Conservation (phyloP, 148 eudicot species). For the Persicaria tinctoria region DNA sequence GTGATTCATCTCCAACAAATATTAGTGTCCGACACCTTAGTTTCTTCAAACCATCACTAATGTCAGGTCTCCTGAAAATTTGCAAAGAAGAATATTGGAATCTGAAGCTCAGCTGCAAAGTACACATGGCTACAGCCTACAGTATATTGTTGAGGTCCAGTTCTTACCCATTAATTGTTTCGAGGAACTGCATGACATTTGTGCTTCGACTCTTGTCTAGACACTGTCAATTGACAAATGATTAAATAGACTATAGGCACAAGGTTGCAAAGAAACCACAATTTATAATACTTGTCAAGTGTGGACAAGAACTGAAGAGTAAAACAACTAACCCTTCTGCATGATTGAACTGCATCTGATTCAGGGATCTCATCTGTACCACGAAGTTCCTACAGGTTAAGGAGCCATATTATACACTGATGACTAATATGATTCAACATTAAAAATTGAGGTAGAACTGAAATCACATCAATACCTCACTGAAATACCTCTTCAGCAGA, state of each 20-base stretch:
- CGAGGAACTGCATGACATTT: conserved; percentile 80
- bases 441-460: not conserved
- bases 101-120: not conserved
- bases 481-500: conserved; percentile 83
- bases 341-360: conserved; percentile 91
- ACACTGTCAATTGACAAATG: conserved; percentile 38
- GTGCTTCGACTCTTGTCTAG: conserved; percentile 82
- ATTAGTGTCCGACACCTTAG: conserved; percentile 83
- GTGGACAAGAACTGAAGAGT: not conserved
- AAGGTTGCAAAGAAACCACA: not conserved
- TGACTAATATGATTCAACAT: not conserved
- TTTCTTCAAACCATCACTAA: conserved; percentile 69
- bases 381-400: conserved; percentile 68
- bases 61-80: conserved; percentile 78
- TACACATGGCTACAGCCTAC: not conserved
- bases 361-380: conserved; percentile 71
- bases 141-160: not conserved
- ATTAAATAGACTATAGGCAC: not conserved
- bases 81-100: conserved; percentile 1
- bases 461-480: conserved; percentile 50
- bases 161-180: conserved; percentile 80
- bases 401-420: conserved; percentile 1
- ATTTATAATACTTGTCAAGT: not conserved
- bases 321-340: conserved; percentile 70
- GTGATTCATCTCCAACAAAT: conserved; percentile 92